Evolutionary conservation across 2,329 filamentous ascomycete genomes (phyloP).

Genomic region (Colletotrichum kahawae): DNA sequence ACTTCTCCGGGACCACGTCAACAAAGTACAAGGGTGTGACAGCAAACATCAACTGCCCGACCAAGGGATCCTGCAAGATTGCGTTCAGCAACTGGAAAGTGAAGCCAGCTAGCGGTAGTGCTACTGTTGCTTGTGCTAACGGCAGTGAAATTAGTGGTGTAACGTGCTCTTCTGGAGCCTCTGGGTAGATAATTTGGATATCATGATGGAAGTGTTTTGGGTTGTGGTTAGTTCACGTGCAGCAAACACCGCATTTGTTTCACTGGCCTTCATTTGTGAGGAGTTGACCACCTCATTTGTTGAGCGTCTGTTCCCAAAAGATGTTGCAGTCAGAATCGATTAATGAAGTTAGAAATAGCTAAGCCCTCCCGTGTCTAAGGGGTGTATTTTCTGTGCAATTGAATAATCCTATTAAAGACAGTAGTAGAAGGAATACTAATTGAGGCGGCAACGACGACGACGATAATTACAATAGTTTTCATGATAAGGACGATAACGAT

Average conservation of each 20-base stretch:
- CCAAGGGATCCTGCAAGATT: slow-evolving; percentile 41
- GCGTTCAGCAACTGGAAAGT: slow-evolving; percentile 37
- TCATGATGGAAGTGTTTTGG: accelerated
- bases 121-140: not conserved
- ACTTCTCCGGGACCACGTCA: slow-evolving; percentile 42
- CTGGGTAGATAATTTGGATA: not conserved
- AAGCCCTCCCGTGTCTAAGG: too few relatives aligned
- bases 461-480: too few relatives aligned
- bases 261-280: accelerated
- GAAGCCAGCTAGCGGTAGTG: not conserved
- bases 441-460: too few relatives aligned
- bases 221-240: accelerated
- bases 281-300: accelerated
- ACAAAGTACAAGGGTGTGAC: slow-evolving; percentile 37
- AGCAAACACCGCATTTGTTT: not conserved
- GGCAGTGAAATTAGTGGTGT: not conserved
- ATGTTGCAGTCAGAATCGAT: not conserved
- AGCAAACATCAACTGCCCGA: slow-evolving; percentile 42
- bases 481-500: too few relatives aligned
- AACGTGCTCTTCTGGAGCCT: not conserved
- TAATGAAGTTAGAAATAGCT: too few relatives aligned
- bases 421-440: too few relatives aligned
- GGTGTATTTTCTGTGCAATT: too few relatives aligned
- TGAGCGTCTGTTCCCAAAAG: not conserved
- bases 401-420: too few relatives aligned